A percentile compares a stretch with the other conserved stretches of the same genome.
phyloP scores from a whole-genome alignment of 169 alveolate species.

The Plasmodium knowlesi region DNA sequence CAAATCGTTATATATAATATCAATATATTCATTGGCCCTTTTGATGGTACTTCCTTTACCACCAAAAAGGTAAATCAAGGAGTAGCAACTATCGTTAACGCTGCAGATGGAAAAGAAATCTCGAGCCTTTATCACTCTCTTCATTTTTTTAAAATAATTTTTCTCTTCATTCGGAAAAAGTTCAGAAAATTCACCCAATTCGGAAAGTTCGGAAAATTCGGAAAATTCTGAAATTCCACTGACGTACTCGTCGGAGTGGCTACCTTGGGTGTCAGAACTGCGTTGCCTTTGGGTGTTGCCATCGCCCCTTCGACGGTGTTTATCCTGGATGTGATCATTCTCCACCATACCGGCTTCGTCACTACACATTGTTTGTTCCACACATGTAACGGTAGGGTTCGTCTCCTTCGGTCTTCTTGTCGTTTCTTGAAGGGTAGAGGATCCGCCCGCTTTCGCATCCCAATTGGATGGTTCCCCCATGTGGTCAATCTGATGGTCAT shows the following conservation, averaged over 20 bases:
- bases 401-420: neutral
- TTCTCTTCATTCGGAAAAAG: constrained; percentile 33
- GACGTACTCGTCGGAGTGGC: constrained; percentile 28
- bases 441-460: neutral
- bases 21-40: constrained; percentile 51
- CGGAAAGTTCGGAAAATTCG: neutral
- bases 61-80: constrained; percentile 69
- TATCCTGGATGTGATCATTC: neutral
- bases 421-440: neutral
- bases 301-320: neutral
- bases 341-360: neutral
- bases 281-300: neutral
- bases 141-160: constrained; percentile 9
- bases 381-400: neutral
- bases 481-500: neutral
- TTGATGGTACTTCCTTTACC: constrained; percentile 74
- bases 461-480: neutral
- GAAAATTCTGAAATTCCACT: constrained; percentile 42
- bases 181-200: constrained; percentile 32
- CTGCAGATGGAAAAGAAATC: constrained; percentile 70
- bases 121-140: constrained; percentile 61
- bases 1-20: constrained; percentile 65
- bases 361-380: neutral
- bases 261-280: neutral
- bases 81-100: constrained; percentile 36